Evolutionary conservation across 148 eudicot genomes (phyloP).

Genomic region (Arbutus unedo): DNA sequence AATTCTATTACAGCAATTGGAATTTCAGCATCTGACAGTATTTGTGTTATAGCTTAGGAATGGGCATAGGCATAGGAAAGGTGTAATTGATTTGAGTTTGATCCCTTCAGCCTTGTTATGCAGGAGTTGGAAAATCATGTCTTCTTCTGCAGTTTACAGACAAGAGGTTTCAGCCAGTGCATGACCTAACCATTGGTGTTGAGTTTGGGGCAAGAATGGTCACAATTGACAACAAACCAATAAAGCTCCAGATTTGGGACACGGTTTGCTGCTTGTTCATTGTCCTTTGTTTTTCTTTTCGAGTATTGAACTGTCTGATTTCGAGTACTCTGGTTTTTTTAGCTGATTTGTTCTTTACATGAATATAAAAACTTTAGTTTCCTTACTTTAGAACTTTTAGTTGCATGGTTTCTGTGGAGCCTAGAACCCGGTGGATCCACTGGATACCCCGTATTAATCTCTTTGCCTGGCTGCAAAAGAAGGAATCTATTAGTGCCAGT

Average conservation of each 20-base stretch:
- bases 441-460: too few relatives aligned
- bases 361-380: background rate
- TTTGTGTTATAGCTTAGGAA: too few relatives aligned
- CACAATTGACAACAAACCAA: conserved; percentile 64
- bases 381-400: background rate
- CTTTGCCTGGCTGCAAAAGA: too few relatives aligned
- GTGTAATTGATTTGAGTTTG: background rate
- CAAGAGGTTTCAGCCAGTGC: conserved; percentile 66
- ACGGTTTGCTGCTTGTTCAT: conserved; percentile 20
- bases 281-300: background rate
- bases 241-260: conserved; percentile 58
- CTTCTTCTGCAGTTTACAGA: conserved; percentile 74
- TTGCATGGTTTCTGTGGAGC: background rate
- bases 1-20: too few relatives aligned
- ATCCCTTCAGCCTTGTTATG: background rate
- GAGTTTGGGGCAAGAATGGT: conserved; percentile 72
- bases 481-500: too few relatives aligned
- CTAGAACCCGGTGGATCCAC: too few relatives aligned
- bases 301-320: background rate
- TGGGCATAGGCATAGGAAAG: too few relatives aligned
- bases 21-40: background rate
- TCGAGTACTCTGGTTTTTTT: background rate
- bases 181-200: conserved; percentile 71
- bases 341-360: background rate
- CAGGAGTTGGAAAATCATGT: conserved; percentile 74